phyloP scores from a whole-genome alignment of 1,284 basidiomycete genomes.

The Inonotus obliquus region DNA sequence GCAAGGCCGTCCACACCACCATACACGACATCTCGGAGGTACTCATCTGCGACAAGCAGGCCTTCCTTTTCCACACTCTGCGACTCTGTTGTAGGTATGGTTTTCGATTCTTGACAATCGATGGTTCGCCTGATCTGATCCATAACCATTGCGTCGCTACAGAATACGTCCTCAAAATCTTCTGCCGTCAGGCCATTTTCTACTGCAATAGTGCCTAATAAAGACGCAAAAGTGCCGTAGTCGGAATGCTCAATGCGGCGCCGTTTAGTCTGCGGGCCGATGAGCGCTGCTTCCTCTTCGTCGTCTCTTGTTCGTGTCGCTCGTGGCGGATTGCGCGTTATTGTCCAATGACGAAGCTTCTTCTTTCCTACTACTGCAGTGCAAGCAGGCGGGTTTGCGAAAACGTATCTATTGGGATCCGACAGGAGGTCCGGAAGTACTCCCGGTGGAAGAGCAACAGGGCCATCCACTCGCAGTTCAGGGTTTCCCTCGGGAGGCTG shows the following conservation, averaged over 20 bases:
- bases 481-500: constrained; percentile 14
- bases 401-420: constrained; percentile 6
- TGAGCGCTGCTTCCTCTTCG: constrained; percentile 40
- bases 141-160: constrained; percentile 34
- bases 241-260: constrained; percentile 52
- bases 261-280: constrained; percentile 32
- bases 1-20: constrained; percentile 70
- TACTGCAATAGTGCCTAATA: constrained; percentile 44
- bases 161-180: constrained; percentile 30
- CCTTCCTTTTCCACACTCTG: constrained; percentile 21
- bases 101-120: constrained; percentile 17
- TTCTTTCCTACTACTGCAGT: constrained; percentile 19
- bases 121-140: constrained; percentile 27
- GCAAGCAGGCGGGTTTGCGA: neutral
- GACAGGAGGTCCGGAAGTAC: constrained; percentile 5
- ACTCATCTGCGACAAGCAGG: constrained; percentile 60
- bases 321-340: constrained; percentile 33
- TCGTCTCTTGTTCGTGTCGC: constrained; percentile 50
- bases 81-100: constrained; percentile 9
- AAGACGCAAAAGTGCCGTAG: constrained; percentile 53
- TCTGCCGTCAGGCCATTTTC: constrained; percentile 40
- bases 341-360: constrained; percentile 36
- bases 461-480: constrained; percentile 11
- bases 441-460: constrained; percentile 1
- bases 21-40: constrained; percentile 65